Percentiles rank a stretch among this genome's conserved stretches.
These are phyloP conservation scores for Alternaria sp. DNA, from an alignment of 2,329 filamentous ascomycete species.

Conservation along the genomic window DNA sequence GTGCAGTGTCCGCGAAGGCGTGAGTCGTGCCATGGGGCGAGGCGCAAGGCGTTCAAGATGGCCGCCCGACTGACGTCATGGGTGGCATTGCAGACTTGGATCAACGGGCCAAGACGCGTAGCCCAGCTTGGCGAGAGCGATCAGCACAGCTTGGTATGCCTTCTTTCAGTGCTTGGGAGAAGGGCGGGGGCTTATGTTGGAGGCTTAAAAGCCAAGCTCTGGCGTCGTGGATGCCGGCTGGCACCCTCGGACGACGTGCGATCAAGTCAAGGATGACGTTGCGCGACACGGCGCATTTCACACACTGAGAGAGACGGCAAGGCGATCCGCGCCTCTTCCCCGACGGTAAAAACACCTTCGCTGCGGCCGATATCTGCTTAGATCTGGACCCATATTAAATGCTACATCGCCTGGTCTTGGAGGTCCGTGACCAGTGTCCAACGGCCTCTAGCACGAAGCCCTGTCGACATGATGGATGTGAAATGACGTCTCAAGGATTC, in stretches of 20 bases:
- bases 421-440: constrained; percentile 15
- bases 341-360: constrained; percentile 7
- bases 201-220: constrained; percentile 11
- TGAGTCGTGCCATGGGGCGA: constrained; percentile 14
- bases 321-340: background rate
- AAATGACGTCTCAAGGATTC: constrained; percentile 26
- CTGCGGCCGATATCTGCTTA: constrained; percentile 19
- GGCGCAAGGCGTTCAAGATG: background rate
- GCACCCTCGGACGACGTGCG: background rate
- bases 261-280: background rate
- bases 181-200: constrained; percentile 6
- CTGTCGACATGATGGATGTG: constrained; percentile 18
- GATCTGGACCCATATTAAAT: constrained; percentile 23
- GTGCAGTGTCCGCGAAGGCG: constrained; percentile 7
- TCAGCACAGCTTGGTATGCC: constrained; percentile 24
- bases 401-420: constrained; percentile 21
- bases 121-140: constrained; percentile 23
- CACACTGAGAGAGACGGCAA: background rate
- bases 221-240: background rate
- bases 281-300: background rate
- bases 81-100: background rate
- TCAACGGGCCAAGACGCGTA: constrained; percentile 16
- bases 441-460: constrained; percentile 14
- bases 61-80: constrained; percentile 23
- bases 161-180: constrained; percentile 16